Evolutionary conservation across 192 early-diverging fungal genomes (phyloP), one percentile per base, ranked within the genome.

Genomic region (Cetraspora pellucida): DNA sequence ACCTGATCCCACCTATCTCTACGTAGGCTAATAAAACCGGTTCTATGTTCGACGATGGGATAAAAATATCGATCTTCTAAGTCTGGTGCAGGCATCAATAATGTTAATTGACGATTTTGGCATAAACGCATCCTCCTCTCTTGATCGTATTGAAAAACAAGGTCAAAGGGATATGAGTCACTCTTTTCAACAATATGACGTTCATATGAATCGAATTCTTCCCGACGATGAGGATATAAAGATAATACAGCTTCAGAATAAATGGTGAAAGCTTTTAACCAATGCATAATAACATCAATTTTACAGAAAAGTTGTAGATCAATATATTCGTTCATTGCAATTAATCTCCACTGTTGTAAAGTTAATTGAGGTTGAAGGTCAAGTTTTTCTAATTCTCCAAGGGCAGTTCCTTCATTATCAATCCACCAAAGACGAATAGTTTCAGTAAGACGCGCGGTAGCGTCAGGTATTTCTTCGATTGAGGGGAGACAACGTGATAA

Each of bases 391-490:
- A 67, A 21, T 45, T 67, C 65, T 37, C 37, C 31, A 11, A 67
- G 44, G 13, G 65, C 65, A 37, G n/a, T 45, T 23, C 44, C 65
- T 67, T 67, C 37, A 23, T 67, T 67, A 67, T 67, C 65, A 45
- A 67, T 37, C 65, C 65, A 67, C 65, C 65, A 67, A 37, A 67
- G 30, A 31, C 65, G 65, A 45, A 67, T 67, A n/a, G 44, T 67
- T 21, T 67, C 65, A 14, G 30, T 67, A 46, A 67, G 37, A 45
- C 65, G 65, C 21, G 65, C 65, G 11, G 44, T 45, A 45, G 65
- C 37, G n/a, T 67, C 65, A 67, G 65, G 65, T n/a, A 67, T 67
- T n/a, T 37, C 65, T 67, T 67, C 65, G n/a, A 27, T 37, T 46
- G 65, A 67, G 43, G 65, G 65, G 21, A 67, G 30, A 45, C 65